These are phyloP conservation scores for Phytophthora parvispora DNA, from an alignment of 352 stramenopile genomes.

Conservation along the genomic window DNA sequence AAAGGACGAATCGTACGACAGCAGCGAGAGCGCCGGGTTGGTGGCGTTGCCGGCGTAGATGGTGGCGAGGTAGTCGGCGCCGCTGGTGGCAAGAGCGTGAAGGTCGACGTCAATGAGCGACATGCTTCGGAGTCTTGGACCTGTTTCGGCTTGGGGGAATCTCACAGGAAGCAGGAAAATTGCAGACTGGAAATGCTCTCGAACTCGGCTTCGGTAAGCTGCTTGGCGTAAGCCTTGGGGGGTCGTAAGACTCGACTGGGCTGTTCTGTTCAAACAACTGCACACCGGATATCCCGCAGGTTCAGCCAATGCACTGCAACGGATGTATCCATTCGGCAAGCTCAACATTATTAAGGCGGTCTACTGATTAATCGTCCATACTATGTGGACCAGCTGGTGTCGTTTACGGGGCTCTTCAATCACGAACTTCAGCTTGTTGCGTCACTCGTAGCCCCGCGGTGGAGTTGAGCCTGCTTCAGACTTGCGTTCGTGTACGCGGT, in stretches of 20 bases:
- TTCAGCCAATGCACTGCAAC: not conserved
- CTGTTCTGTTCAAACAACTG: not conserved
- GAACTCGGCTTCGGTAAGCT: too few relatives aligned
- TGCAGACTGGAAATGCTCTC: not conserved
- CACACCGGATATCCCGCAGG: not conserved
- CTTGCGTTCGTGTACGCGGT: too few relatives aligned
- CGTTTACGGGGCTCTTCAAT: not conserved
- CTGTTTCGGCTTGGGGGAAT: constrained; percentile 1
- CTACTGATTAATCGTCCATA: not conserved
- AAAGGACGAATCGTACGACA: constrained; percentile 10
- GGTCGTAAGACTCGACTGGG: not conserved
- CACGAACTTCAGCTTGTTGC: not conserved
- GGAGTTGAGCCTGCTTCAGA: too few relatives aligned
- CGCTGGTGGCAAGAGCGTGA: constrained; percentile 7
- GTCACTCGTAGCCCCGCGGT: too few relatives aligned
- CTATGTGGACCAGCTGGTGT: not conserved
- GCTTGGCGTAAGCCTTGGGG: too few relatives aligned
- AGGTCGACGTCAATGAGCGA: constrained; percentile 15
- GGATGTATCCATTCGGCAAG: not conserved
- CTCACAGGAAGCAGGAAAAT: constrained; percentile 9
- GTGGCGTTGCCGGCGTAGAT: constrained; percentile 2
- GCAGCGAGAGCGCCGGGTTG: not conserved
- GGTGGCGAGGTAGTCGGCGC: constrained; percentile 9
- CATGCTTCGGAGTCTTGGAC: not conserved
- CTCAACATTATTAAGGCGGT: not conserved